A percentile compares a stretch with the other conserved stretches of the same genome.
phyloP scores from a whole-genome alignment of 768 basidiomycete genomes.

The Galerina sulciceps region DNA sequence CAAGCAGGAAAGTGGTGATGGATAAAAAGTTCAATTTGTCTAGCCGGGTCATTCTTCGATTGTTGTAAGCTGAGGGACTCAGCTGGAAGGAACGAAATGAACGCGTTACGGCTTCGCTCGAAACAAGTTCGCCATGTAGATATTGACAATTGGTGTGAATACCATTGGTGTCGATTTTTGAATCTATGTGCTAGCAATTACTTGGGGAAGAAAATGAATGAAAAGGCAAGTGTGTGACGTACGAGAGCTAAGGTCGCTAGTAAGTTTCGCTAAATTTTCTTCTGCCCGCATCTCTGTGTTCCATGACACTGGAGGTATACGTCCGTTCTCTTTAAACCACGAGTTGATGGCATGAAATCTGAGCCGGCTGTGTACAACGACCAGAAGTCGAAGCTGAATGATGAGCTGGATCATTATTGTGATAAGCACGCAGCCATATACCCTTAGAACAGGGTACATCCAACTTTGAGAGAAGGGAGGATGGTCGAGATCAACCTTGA shows the following conservation, averaged over 20 bases:
- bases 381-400: background rate
- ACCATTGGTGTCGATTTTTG: too few species aligned
- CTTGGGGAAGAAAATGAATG: too few species aligned
- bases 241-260: background rate
- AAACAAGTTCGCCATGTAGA: too few species aligned
- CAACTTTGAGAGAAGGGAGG: background rate
- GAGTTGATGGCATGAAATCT: background rate
- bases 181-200: too few species aligned
- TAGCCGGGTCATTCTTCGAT: too few species aligned
- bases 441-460: background rate
- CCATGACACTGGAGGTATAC: background rate
- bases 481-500: background rate
- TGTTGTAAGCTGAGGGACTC: too few species aligned
- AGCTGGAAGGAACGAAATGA: too few species aligned
- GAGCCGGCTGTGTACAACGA: background rate
- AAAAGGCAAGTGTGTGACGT: too few species aligned
- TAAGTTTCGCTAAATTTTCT: background rate
- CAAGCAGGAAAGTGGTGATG: background rate
- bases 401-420: background rate
- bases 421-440: background rate
- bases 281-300: background rate
- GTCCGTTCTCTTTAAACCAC: background rate
- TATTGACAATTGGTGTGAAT: too few species aligned
- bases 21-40: too few species aligned
- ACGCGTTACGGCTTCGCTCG: too few species aligned